Evolutionary conservation across 768 basidiomycete genomes (phyloP), one percentile per base, ranked within the genome.

Genomic region (Mycena filopes): DNA sequence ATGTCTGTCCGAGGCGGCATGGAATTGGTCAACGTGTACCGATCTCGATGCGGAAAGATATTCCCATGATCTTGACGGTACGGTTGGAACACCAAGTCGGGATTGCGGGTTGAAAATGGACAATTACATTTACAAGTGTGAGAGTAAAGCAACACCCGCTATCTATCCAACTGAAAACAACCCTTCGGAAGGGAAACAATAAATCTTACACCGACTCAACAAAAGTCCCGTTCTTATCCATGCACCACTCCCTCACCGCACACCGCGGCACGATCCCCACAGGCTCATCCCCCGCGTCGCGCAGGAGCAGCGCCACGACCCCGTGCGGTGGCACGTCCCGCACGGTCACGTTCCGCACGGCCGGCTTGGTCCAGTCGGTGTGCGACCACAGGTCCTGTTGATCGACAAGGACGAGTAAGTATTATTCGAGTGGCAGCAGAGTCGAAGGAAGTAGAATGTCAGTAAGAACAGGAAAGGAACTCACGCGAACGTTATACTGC

Each of bases 351-450:
- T 84, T 87, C 20, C 90, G 83, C 25, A 87, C 79, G 1, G 85
- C 86, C 0, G 87, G 91, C 4, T 89, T 89, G 68, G 90, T 91
- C n/a, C n/a, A n/a, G 69, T 89, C 79, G 23, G 88, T 90, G 73
- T 92, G 90, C 4, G 86, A 73, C 91, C 91, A 92, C 2, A 92
- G 79, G 70, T 92, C 91, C 88, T 92, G 65, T 18, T 10, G 31
- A 29, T 49, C 8, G 6, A 47, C 23, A 26, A 5, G 12, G 12
- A 5, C 28, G 25, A 47, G 25, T 9, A 5, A 4, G 4, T 8
- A 11, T 51, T 0, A n/a, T 0, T 33, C n/a, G n/a, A 20, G 6
- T n/a, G n/a, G 13, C 2, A 53, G n/a, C n/a, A 33, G 23, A 21
- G 46, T 13, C 33, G n/a, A 23, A 43, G 43, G 16, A 66, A 25